phyloP scores from a whole-genome alignment of 2,329 filamentous ascomycete genomes.

The Berkeleyomyces basicola region DNA sequence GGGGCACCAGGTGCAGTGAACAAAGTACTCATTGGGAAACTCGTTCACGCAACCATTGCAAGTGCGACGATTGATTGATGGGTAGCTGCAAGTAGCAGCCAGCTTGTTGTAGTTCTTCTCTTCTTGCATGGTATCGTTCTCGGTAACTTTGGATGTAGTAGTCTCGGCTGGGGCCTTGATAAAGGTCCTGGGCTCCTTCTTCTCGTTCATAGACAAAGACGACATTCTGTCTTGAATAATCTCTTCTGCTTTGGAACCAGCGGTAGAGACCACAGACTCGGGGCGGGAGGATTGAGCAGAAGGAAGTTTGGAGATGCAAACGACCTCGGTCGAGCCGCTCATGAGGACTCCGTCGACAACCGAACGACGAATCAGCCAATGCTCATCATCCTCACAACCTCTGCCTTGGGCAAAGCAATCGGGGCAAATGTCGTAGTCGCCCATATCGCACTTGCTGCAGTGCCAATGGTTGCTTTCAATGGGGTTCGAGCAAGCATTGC shows the following conservation, averaged over 20 bases:
- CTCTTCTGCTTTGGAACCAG: not conserved
- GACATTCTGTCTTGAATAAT: not conserved
- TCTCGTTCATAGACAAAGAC: not conserved
- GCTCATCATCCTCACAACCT: slow-evolving; percentile 59
- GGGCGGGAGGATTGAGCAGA: not conserved
- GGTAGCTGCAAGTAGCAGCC: no score
- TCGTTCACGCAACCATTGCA: slow-evolving; percentile 47
- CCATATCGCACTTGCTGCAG: slow-evolving; percentile 81
- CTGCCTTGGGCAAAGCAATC: slow-evolving; percentile 59
- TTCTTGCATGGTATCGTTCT: not conserved
- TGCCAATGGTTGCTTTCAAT: slow-evolving; percentile 81
- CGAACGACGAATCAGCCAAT: slow-evolving; percentile 90
- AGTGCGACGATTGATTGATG: slow-evolving; percentile 36
- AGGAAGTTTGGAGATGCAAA: slow-evolving; percentile 22
- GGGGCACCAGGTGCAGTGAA: slow-evolving; percentile 70
- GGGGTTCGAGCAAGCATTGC: slow-evolving; percentile 70
- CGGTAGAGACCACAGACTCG: no score
- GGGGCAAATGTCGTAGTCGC: slow-evolving; percentile 86
- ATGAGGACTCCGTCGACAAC: slow-evolving; percentile 63
- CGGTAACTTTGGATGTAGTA: not conserved
- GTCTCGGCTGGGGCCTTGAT: not conserved
- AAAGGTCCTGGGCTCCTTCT: not conserved
- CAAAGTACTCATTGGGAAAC: slow-evolving; percentile 58
- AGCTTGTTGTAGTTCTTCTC: not conserved
- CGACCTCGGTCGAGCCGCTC: slow-evolving; percentile 70